A percentile compares a stretch with the other conserved stretches of the same genome.
Conservation (phyloP, 495 filamentous ascomycete species). For the Cercophora samala region DNA sequence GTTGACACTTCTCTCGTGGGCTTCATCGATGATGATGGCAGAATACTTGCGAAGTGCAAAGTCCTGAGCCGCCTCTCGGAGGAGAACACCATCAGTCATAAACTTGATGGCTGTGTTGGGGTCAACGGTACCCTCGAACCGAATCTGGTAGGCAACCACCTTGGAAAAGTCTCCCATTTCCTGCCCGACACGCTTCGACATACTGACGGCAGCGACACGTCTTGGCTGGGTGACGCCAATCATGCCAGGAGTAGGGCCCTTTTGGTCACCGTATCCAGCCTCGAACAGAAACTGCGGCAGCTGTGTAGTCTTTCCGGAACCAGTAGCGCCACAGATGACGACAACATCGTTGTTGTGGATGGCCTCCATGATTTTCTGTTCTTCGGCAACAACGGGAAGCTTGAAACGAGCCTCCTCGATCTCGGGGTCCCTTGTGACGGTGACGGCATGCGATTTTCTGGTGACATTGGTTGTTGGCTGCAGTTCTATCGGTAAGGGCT, state of each 20-base stretch:
- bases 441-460: slow-evolving; percentile 73
- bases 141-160: slow-evolving; percentile 85
- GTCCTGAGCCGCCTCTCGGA: slow-evolving; percentile 87
- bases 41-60: slow-evolving; percentile 92
- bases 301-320: slow-evolving; percentile 96
- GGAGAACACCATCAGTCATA: slow-evolving; percentile 96
- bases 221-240: slow-evolving; percentile 94
- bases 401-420: slow-evolving; percentile 76
- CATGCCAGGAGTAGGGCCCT: slow-evolving; percentile 78
- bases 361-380: slow-evolving; percentile 98
- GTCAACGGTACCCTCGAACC: slow-evolving; percentile 83
- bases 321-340: slow-evolving; percentile 93
- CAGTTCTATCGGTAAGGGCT: slow-evolving; percentile 73
- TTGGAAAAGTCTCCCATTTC: slow-evolving; percentile 72
- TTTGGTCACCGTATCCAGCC: slow-evolving; percentile 79
- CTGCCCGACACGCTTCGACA: slow-evolving; percentile 85
- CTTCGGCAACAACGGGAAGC: slow-evolving; percentile 87
- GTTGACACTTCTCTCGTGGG: slow-evolving; percentile 95
- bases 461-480: slow-evolving; percentile 58
- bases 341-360: slow-evolving; percentile 83
- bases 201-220: slow-evolving; percentile 88
- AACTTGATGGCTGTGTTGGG: slow-evolving; percentile 92
- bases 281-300: slow-evolving; percentile 95
- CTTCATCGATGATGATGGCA: slow-evolving; percentile 91
- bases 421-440: slow-evolving; percentile 64